Percentiles rank a stretch among this genome's conserved stretches.
Evolutionary conservation across 2,329 filamentous ascomycete species (phyloP).

Genomic region (Pleomassaria siparia): DNA sequence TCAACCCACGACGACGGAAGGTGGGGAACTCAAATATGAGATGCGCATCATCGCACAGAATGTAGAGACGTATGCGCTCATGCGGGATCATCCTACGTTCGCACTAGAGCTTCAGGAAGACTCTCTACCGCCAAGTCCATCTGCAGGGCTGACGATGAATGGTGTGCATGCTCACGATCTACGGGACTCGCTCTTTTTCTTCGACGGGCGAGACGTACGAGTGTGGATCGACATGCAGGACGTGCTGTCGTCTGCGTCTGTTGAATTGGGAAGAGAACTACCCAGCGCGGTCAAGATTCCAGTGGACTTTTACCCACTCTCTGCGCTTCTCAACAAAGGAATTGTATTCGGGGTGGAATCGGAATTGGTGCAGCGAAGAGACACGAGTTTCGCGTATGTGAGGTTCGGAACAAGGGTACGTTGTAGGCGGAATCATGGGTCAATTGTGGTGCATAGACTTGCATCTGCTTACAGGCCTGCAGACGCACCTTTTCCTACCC

Average conservation of each 20-base stretch:
- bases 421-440: constrained; percentile 7
- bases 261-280: constrained; percentile 67
- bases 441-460: constrained; percentile 11
- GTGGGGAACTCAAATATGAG: constrained; percentile 90
- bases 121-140: constrained; percentile 53
- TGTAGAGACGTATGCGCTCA: constrained; percentile 91
- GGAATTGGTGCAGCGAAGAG: constrained; percentile 88
- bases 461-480: constrained; percentile 12
- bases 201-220: constrained; percentile 83
- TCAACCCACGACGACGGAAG: constrained; percentile 79
- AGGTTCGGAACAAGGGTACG: constrained; percentile 83
- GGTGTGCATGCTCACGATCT: constrained; percentile 59
- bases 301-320: constrained; percentile 94
- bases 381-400: constrained; percentile 87
- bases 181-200: constrained; percentile 89
- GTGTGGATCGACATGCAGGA: constrained; percentile 89
- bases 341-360: constrained; percentile 89
- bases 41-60: constrained; percentile 97
- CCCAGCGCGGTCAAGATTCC: constrained; percentile 74
- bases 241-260: constrained; percentile 70
- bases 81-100: constrained; percentile 74
- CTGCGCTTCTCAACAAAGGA: constrained; percentile 82
- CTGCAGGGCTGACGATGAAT: constrained; percentile 48
- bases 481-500: constrained; percentile 92
- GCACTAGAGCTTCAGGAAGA: constrained; percentile 50